phyloP scores from a whole-genome alignment of 768 basidiomycete genomes.

The Trametes cingulata region DNA sequence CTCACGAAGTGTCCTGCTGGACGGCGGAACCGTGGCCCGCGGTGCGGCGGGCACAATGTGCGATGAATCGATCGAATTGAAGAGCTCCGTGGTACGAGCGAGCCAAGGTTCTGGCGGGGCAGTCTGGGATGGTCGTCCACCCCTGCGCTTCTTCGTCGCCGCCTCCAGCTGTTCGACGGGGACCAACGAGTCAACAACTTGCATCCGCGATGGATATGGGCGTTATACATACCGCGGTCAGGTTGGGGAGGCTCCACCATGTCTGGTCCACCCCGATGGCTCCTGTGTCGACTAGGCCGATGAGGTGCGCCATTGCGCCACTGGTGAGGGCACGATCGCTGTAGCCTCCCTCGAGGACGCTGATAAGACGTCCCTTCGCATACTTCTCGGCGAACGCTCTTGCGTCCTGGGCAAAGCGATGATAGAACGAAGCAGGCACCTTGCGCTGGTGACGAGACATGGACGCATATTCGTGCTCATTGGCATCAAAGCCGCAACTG shows the following conservation, averaged over 20 bases:
- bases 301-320: constrained; percentile 79
- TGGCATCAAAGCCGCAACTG: constrained; percentile 95
- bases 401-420: constrained; percentile 77
- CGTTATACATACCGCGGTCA: constrained; percentile 50
- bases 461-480: constrained; percentile 83
- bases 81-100: constrained; percentile 51
- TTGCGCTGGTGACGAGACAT: constrained; percentile 95
- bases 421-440: constrained; percentile 84
- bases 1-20: constrained; percentile 52
- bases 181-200: neutral
- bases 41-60: constrained; percentile 20
- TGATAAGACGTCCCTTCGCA: constrained; percentile 71
- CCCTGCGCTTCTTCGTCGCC: constrained; percentile 59
- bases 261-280: constrained; percentile 25
- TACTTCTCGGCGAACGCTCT: constrained; percentile 62
- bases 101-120: constrained; percentile 54
- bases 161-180: constrained; percentile 67
- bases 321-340: constrained; percentile 86
- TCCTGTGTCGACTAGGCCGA: constrained; percentile 54
- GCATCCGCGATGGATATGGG: neutral
- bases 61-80: constrained; percentile 40
- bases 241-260: constrained; percentile 71
- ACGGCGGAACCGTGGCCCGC: constrained; percentile 32
- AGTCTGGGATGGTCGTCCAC: constrained; percentile 44
- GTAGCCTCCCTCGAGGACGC: constrained; percentile 95